Conservation (phyloP, 768 basidiomycete genomes). For the Punctularia strigosozonata region DNA sequence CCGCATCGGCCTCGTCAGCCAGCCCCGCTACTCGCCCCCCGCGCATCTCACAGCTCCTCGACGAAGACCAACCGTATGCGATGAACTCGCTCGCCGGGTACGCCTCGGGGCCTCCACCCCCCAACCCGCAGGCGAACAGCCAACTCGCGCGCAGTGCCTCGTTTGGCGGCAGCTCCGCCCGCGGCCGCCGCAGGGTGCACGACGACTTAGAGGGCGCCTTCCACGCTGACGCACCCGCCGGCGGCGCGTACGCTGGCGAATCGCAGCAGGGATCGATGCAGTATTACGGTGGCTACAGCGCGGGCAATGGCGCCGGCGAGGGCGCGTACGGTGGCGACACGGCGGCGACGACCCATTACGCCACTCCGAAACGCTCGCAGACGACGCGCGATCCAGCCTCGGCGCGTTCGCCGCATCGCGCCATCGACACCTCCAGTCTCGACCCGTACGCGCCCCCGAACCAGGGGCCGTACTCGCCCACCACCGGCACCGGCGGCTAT, state of each 20-base stretch:
- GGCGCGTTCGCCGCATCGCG: constrained; percentile 54
- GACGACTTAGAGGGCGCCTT: constrained; percentile 56
- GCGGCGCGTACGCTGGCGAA: constrained; percentile 10
- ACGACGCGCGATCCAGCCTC: constrained; percentile 40
- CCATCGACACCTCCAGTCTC: constrained; percentile 38
- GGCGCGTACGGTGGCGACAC: too few species aligned
- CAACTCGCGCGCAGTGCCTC: constrained; percentile 61
- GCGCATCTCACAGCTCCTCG: constrained; percentile 54
- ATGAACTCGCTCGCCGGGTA: background rate
- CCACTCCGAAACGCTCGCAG: constrained; percentile 46
- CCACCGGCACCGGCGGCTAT: constrained; percentile 40
- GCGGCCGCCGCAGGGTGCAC: constrained; percentile 54
- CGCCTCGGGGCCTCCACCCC: constrained; percentile 18
- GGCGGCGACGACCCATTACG: constrained; percentile 61
- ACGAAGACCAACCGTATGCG: constrained; percentile 42
- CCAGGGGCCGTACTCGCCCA: constrained; percentile 56
- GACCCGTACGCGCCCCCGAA: constrained; percentile 64
- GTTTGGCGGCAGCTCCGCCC: constrained; percentile 34
- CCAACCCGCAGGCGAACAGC: constrained; percentile 35
- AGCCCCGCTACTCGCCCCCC: constrained; percentile 36
- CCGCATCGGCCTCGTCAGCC: constrained; percentile 18
- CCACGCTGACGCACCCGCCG: constrained; percentile 20
- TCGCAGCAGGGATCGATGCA: constrained; percentile 30
- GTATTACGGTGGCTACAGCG: constrained; percentile 18
- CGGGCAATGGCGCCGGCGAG: constrained; percentile 17